Evolutionary conservation across 208 protist genomes (phyloP).

Genomic region (Leishmania braziliensis): DNA sequence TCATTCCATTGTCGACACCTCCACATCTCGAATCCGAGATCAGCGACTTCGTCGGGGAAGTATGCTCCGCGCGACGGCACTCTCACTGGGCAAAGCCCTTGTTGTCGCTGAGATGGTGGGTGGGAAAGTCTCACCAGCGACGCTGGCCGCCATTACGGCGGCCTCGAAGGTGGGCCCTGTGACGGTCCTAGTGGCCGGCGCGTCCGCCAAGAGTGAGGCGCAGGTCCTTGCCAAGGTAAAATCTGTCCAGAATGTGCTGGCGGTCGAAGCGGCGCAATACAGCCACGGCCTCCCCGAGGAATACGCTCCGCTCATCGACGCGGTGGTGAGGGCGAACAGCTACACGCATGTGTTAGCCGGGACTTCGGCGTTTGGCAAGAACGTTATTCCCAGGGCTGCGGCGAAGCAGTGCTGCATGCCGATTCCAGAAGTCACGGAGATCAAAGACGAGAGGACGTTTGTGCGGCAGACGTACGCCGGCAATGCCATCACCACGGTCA

Average conservation of each 20-base stretch:
- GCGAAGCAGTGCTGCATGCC: slow-evolving; percentile 88
- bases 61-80: slow-evolving; percentile 59
- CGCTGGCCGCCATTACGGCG: slow-evolving; percentile 90
- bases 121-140: slow-evolving; percentile 72
- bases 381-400: slow-evolving; percentile 93
- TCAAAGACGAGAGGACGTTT: slow-evolving; percentile 95
- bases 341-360: slow-evolving; percentile 95
- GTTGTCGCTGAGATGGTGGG: slow-evolving; percentile 71
- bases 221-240: slow-evolving; percentile 63
- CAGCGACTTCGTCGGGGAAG: not conserved
- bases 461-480: slow-evolving; percentile 97
- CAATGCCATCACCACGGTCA: slow-evolving; percentile 96
- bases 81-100: slow-evolving; percentile 59
- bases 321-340: slow-evolving; percentile 51
- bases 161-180: slow-evolving; percentile 82
- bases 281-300: slow-evolving; percentile 88
- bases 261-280: slow-evolving; percentile 63
- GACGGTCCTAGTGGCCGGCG: slow-evolving; percentile 83
- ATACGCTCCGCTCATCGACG: slow-evolving; percentile 63
- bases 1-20: not conserved
- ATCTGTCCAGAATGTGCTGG: slow-evolving; percentile 84
- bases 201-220: slow-evolving; percentile 40
- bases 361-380: slow-evolving; percentile 95
- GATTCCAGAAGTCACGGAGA: slow-evolving; percentile 93
- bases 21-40: not conserved